Evolutionary conservation across 2,329 filamentous ascomycete species (phyloP).

Genomic region (Colletotrichum australisinense): DNA sequence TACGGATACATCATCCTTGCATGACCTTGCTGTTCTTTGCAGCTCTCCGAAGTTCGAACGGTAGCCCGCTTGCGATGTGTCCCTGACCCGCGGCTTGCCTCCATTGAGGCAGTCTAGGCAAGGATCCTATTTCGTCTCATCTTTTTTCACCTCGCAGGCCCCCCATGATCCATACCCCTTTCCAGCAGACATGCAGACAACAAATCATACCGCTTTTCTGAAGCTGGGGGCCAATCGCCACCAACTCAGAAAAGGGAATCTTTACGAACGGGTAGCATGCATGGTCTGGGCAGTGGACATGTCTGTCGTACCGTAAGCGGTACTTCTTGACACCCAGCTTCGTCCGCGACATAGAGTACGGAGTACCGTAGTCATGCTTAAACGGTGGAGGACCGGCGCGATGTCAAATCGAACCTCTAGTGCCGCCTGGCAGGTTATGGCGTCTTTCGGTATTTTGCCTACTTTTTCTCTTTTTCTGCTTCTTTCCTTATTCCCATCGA

Average conservation of each 20-base stretch:
- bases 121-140: slow-evolving; percentile 21
- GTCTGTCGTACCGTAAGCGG: slow-evolving; percentile 4
- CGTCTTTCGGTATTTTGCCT: neutral
- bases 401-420: neutral
- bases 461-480: neutral
- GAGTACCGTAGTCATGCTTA: slow-evolving; percentile 19
- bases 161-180: slow-evolving; percentile 11
- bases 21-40: neutral
- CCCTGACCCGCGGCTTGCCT: neutral
- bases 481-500: neutral
- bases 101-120: neutral
- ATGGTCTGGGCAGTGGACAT: neutral
- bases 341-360: slow-evolving; percentile 1
- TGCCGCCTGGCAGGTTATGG: neutral
- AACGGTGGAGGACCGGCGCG: slow-evolving; percentile 11
- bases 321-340: slow-evolving; percentile 9
- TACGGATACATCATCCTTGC: neutral
- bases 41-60: neutral
- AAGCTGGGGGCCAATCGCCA: slow-evolving; percentile 11
- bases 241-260: slow-evolving; percentile 31
- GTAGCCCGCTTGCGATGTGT: neutral
- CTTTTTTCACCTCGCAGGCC: neutral
- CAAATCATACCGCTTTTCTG: neutral
- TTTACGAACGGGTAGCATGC: slow-evolving; percentile 28
- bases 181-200: slow-evolving; percentile 10